A percentile compares a stretch with the other conserved stretches of the same genome.
Evolutionary conservation across 805 yeast species (phyloP).

Genomic region (Ogataea methylovora): DNA sequence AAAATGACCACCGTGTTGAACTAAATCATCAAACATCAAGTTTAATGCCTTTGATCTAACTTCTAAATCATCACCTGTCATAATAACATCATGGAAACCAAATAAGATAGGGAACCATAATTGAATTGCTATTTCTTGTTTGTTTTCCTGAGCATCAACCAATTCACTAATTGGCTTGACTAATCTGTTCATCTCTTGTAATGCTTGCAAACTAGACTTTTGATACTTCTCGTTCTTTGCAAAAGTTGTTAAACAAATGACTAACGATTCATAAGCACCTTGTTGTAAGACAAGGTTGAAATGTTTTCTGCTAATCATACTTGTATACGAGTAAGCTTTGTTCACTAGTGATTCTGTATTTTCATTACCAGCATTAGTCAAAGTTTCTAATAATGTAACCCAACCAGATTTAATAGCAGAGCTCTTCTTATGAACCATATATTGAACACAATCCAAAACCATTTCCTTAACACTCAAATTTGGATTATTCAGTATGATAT

Average conservation of each 20-base stretch:
- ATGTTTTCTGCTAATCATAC: conserved; percentile 53
- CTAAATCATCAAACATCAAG: conserved; percentile 72
- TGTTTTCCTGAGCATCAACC: conserved; percentile 13
- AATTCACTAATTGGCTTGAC: conserved; percentile 50
- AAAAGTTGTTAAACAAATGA: conserved; percentile 68
- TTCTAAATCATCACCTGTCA: conserved; percentile 91
- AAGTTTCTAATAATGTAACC: conserved; percentile 78
- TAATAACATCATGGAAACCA: conserved; percentile 81
- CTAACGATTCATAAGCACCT: conserved; percentile 60
- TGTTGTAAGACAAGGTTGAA: conserved; percentile 58
- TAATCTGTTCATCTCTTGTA: conserved; percentile 62
- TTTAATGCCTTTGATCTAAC: conserved; percentile 85
- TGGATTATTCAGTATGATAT: conserved; percentile 60
- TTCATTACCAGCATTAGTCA: conserved; percentile 65
- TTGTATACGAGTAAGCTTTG: conserved; percentile 57
- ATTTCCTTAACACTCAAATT: conserved; percentile 72
- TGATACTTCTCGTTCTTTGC: conserved; percentile 83
- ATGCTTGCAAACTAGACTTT: conserved; percentile 69
- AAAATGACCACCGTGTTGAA: conserved; percentile 73
- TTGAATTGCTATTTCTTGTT: conserved; percentile 35
- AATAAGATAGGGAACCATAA: conserved; percentile 83
- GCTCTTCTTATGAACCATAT: conserved; percentile 74
- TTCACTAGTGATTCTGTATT: conserved; percentile 50
- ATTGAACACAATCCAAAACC: conserved; percentile 84
- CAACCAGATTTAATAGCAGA: conserved; percentile 84